Evolutionary conservation across 2,329 filamentous ascomycete species (phyloP), one percentile per base, ranked within the genome.

Genomic region (Fusarium goolgardi): DNA sequence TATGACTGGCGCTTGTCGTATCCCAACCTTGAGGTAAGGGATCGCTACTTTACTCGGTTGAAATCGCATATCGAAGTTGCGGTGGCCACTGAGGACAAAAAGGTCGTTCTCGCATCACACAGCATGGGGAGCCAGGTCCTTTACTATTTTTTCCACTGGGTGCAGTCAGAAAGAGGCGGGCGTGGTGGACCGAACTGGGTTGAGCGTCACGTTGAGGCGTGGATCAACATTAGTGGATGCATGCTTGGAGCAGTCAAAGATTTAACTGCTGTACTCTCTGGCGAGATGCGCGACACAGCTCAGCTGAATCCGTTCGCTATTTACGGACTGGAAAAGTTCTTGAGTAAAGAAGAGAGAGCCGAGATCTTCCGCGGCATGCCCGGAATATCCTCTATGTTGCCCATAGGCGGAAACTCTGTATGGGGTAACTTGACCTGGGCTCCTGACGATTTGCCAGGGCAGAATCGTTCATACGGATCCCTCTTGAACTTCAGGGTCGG

Each of bases 221-320:
- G 96, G 94, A 96, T 99, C 82, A 99, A 99, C 77, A 94, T 99
- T 73, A 96, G 92, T 70, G 96, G 96, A 8, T 99, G 95, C 79
- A 97, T 99, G 95, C 89, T 99, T 8, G 96, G 96, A 16, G 94
- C 96, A 3, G 84, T 94, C 59, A 99, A 99, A 81, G 95, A 92
- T 60, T 81, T 98, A 35, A 92, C 96, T 1, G 95, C 96, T 0
- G 87, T 98, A 0, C 83, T 99, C 2, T 97, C 94, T 0, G 96
- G 96, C 31, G 96, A 99, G 79, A 99, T 99, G 96, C 93, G 95
- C 70, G 96, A 99, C 75, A 99, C 96, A 0, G 96, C 95, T 1
- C 96, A 98, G 78, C 87, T 99, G 23, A 98, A 98, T 73, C 88
- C 95, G 3, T 97, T 98, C 77, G 96, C 96, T 11, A 95, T 99